Percentiles rank a stretch among this genome's conserved stretches.
phyloP scores from a whole-genome alignment of 345 rosid species.

The Boechera stricta region DNA sequence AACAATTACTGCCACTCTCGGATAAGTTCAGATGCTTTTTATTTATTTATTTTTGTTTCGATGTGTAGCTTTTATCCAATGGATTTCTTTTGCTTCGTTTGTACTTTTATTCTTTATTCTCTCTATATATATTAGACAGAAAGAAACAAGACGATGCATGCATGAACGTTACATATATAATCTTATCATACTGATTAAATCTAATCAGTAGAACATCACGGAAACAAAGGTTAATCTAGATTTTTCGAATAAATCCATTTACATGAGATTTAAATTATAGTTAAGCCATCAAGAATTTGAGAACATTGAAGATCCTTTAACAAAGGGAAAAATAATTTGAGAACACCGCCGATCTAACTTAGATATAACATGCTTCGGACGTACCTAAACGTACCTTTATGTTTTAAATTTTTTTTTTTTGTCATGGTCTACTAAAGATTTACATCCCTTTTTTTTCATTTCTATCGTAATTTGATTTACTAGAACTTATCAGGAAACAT shows the following conservation, averaged over 20 bases:
- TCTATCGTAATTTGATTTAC: no score
- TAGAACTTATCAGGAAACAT: no score
- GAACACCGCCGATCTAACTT: no score
- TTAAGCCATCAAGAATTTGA: not conserved
- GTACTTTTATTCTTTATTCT: constrained; percentile 22
- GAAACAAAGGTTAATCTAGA: not conserved
- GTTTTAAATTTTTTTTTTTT: no score
- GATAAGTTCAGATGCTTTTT: constrained; percentile 24
- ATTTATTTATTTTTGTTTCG: constrained; percentile 26
- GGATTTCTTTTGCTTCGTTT: not conserved
- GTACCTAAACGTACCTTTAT: no score
- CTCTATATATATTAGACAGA: not conserved
- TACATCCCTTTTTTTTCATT: no score
- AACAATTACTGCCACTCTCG: constrained; percentile 41
- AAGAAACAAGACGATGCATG: constrained; percentile 41
- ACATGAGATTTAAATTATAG: not conserved
- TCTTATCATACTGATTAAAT: not conserved
- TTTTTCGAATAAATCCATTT: not conserved
- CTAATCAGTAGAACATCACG: constrained; percentile 6
- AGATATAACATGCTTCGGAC: no score
- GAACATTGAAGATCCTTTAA: no score
- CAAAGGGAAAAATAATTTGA: no score
- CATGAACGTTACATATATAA: constrained; percentile 6
- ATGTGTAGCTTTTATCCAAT: constrained; percentile 32
- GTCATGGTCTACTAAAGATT: no score